Conservation (phyloP, 2,329 filamentous ascomycete genomes). For the Acrocalymma vagum region DNA sequence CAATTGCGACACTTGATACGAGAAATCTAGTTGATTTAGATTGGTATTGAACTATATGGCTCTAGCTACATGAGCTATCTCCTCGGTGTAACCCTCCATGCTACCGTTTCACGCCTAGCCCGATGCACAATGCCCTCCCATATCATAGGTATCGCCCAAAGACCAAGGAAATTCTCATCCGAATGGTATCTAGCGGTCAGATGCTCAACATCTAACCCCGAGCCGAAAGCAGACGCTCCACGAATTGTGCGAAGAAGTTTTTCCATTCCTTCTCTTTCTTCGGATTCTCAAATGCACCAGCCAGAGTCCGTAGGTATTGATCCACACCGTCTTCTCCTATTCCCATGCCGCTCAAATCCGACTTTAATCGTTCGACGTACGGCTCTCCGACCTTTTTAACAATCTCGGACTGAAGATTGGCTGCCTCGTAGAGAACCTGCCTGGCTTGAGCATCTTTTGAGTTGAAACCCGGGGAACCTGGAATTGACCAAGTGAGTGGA, state of each 20-base stretch:
- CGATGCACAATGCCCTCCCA: too few relatives aligned
- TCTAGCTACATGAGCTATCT: too few relatives aligned
- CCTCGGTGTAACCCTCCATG: too few relatives aligned
- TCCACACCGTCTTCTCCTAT: conserved; percentile 71
- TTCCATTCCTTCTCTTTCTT: conserved; percentile 54
- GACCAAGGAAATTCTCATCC: too few relatives aligned
- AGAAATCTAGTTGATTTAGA: too few relatives aligned
- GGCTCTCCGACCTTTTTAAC: conserved; percentile 87
- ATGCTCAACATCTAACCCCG: conserved; percentile 20
- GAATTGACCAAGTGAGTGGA: conserved; percentile 86
- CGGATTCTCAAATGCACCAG: conserved; percentile 40
- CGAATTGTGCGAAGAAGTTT: conserved; percentile 55
- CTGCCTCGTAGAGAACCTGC: conserved; percentile 88
- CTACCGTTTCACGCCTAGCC: too few relatives aligned
- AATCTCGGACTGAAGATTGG: conserved; percentile 85
- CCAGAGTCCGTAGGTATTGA: conserved; percentile 65
- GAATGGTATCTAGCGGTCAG: too few relatives aligned
- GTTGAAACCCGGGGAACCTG: conserved; percentile 80
- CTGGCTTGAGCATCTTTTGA: conserved; percentile 88
- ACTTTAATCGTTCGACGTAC: conserved; percentile 76
- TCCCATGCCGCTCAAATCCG: conserved; percentile 71
- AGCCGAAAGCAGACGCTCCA: conserved; percentile 40
- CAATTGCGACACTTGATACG: too few relatives aligned
- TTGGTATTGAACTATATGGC: too few relatives aligned
- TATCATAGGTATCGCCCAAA: too few relatives aligned